Percentiles rank a stretch among this genome's conserved stretches.
phyloP scores from a whole-genome alignment of 768 basidiomycete genomes.

The Lepiota subincarnata region DNA sequence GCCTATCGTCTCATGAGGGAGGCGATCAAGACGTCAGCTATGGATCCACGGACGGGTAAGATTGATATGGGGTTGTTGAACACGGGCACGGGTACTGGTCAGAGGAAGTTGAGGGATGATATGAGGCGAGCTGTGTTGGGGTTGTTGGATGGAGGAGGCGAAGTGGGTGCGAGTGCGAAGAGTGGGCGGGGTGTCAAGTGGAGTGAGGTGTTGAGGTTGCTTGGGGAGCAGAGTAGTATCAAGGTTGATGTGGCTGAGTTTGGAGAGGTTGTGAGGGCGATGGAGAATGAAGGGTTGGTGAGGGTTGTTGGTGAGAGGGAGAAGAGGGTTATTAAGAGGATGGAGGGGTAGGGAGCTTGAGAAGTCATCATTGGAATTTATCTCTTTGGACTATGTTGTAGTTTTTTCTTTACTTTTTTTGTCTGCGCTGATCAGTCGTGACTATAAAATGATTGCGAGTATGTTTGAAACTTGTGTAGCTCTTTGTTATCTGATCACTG shows the following conservation, averaged over 20 bases:
- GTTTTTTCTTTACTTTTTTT: not conserved
- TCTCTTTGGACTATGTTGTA: not conserved
- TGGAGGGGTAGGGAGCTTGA: conserved; percentile 25
- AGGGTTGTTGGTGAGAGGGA: conserved; percentile 89
- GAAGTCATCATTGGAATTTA: not conserved
- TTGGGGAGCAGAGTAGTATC: conserved; percentile 83
- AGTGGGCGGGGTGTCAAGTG: conserved; percentile 69
- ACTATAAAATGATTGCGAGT: no score
- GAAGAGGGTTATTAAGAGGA: conserved; percentile 70
- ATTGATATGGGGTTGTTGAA: conserved; percentile 96
- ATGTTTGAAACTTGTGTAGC: no score
- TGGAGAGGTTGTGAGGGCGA: conserved; percentile 63
- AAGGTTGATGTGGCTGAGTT: conserved; percentile 81
- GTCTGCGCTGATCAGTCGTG: no score
- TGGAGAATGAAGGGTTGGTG: conserved; percentile 84
- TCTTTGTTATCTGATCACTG: no score
- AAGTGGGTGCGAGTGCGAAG: conserved; percentile 47
- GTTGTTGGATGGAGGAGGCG: conserved; percentile 50
- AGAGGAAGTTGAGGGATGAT: conserved; percentile 84
- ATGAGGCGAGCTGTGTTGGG: conserved; percentile 77
- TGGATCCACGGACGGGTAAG: conserved; percentile 95
- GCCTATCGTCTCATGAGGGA: conserved; percentile 94
- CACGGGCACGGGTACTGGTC: conserved; percentile 86
- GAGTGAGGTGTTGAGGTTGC: conserved; percentile 72
- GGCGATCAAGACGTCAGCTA: conserved; percentile 90